A percentile compares a stretch with the other conserved stretches of the same genome.
phyloP scores from a whole-genome alignment of 164 flowering plant species.

The Tinospora cordifolia region DNA sequence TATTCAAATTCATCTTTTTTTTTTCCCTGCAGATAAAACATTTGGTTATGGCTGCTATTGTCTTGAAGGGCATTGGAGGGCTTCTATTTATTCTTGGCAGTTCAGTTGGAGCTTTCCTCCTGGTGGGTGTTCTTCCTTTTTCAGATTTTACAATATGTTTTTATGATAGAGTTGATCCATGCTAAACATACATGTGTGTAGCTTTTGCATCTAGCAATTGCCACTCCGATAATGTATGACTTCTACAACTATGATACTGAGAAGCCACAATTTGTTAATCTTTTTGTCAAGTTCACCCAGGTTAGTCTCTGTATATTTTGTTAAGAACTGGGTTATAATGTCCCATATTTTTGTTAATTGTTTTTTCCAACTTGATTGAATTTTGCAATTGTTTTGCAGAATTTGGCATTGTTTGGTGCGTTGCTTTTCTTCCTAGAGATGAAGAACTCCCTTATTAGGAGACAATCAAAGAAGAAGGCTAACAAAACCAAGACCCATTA shows the following conservation, averaged over 20 bases:
- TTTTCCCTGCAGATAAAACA: conserved; percentile 32
- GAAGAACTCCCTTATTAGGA: conserved; percentile 34
- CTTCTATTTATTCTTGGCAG: conserved; percentile 50
- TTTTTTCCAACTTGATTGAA: not conserved
- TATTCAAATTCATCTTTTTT: not conserved
- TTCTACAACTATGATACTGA: conserved; percentile 52
- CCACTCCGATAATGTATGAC: conserved; percentile 43
- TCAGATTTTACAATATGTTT: not conserved
- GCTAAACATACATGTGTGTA: conserved; percentile 14
- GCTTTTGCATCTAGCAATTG: conserved; percentile 32
- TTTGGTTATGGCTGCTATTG: conserved; percentile 38
- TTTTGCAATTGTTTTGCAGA: conserved; percentile 22
- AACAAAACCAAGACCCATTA: conserved; percentile 32
- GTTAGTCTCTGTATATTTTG: conserved; percentile 13
- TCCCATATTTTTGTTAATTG: too few species aligned
- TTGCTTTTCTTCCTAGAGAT: conserved; percentile 37
- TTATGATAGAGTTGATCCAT: not conserved
- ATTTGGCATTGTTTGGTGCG: conserved; percentile 42
- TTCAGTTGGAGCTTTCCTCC: conserved; percentile 45
- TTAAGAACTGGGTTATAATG: not conserved
- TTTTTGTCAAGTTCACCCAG: conserved; percentile 47
- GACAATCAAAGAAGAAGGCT: conserved; percentile 29
- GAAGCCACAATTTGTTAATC: conserved; percentile 33
- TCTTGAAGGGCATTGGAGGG: conserved; percentile 54
- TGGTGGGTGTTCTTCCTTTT: conserved; percentile 28